phyloP scores from a whole-genome alignment of 352 stramenopile genomes.

The Phytopythium vexans region DNA sequence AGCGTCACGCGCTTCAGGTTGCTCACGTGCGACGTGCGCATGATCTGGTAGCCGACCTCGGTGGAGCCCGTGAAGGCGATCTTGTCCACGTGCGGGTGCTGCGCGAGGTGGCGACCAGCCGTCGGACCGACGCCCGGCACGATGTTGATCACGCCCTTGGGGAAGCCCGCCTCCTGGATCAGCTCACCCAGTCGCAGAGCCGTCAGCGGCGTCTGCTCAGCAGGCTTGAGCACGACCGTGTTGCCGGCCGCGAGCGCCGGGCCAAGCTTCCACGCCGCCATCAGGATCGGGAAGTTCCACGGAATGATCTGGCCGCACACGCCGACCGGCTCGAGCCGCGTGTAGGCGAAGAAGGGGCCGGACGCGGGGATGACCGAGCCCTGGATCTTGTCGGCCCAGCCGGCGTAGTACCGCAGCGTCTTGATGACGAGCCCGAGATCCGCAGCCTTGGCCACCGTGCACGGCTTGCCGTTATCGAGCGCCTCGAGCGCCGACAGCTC shows the following conservation, averaged over 20 bases:
- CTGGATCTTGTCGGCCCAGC: slow-evolving; percentile 80
- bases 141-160: slow-evolving; percentile 82
- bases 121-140: slow-evolving; percentile 47
- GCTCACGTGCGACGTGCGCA: slow-evolving; percentile 35
- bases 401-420: slow-evolving; percentile 92
- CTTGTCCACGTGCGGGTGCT: slow-evolving; percentile 62
- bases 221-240: slow-evolving; percentile 93
- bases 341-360: slow-evolving; percentile 47
- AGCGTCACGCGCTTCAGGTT: slow-evolving; percentile 77
- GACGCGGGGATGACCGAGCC: slow-evolving; percentile 62
- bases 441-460: slow-evolving; percentile 77
- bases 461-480: slow-evolving; percentile 92
- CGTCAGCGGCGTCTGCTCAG: slow-evolving; percentile 91
- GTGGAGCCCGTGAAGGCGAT: slow-evolving; percentile 72
- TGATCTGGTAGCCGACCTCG: slow-evolving; percentile 48
- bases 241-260: slow-evolving; percentile 89
- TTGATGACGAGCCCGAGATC: slow-evolving; percentile 67
- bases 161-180: slow-evolving; percentile 71
- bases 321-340: slow-evolving; percentile 79
- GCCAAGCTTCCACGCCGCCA: slow-evolving; percentile 94
- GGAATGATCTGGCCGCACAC: slow-evolving; percentile 92
- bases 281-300: slow-evolving; percentile 97
- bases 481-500: slow-evolving; percentile 87
- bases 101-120: slow-evolving; percentile 29
- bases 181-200: slow-evolving; percentile 87